Evolutionary conservation across 192 early-diverging fungal species (phyloP), one percentile per base, ranked within the genome.

Genomic region (Chytriomyces sp.): DNA sequence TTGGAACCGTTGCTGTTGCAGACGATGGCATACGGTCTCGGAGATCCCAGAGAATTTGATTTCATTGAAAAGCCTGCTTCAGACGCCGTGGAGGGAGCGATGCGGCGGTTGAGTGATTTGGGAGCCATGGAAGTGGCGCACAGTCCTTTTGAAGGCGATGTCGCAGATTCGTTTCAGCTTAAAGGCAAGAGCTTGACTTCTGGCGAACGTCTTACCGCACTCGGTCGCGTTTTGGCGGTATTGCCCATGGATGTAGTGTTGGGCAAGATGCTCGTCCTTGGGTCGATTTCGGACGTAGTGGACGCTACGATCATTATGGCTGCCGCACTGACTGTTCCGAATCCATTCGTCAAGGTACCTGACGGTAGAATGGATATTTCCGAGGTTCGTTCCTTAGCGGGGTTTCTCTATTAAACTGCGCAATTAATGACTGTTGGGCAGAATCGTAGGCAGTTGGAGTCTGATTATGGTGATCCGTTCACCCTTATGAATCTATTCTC

Each of bases 201-300:
- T 10, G 34, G 49, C 39, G 76, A 77, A 52, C 39, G 76, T 28
- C 66, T 89, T 3, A 89, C 89, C 6, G 31, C 78, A 5, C 56
- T 91, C 5, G 89, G 89, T 7, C 58, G 53, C 32, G 76, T 91
- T 2, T 73, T 90, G 7, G 70, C 89, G 10, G 58, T 81, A 17
- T 52, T 90, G 56, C 89, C 89, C 26, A 78, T 90, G 32, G 89
- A 90, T 75, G 77, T 85, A 2, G 78, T 87, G 0, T 73, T 90
- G 65, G 89, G 87, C 10, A 90, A 90, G 37, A 90, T 90, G 89
- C 53, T 90, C 4, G 78, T 91, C 14, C 69, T 89, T 68, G 87
- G 78, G 1, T 75, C 79, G 62, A 75, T 85, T 6, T 76, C 75
- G 54, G 77, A 86, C 49, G 64, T 89, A 10, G 72, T 87, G 1